Percentiles rank a stretch among this genome's conserved stretches.
phyloP scores from a whole-genome alignment of 164 flowering plant genomes.

The Sedum album region DNA sequence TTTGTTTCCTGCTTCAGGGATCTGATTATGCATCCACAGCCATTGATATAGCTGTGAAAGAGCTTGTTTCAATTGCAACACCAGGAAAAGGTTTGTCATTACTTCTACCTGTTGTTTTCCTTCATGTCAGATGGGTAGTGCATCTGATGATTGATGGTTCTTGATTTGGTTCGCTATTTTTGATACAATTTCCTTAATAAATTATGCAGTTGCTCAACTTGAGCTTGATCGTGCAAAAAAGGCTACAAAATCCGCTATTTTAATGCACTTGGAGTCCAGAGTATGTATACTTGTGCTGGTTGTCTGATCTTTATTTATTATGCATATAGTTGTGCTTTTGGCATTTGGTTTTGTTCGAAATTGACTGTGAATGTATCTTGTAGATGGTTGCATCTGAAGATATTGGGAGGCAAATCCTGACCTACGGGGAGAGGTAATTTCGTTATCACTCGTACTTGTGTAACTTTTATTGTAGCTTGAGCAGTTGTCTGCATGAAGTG shows the following conservation, averaged over 20 bases:
- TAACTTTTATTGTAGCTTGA: background rate
- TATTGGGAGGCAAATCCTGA: constrained; percentile 84
- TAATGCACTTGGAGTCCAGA: constrained; percentile 91
- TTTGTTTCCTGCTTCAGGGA: constrained; percentile 24
- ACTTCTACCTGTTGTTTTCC: no score
- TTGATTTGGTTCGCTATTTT: background rate
- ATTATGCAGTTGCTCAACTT: constrained; percentile 32
- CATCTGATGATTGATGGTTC: background rate
- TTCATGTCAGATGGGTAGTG: background rate
- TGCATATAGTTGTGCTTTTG: background rate
- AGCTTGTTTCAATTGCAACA: constrained; percentile 53
- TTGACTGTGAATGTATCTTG: constrained; percentile 8
- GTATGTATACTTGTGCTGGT: constrained; percentile 28
- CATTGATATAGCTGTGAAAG: constrained; percentile 54
- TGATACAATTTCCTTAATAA: background rate
- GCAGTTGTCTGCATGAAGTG: background rate
- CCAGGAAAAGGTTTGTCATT: constrained; percentile 49
- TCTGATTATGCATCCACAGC: constrained; percentile 50
- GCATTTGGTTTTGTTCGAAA: constrained; percentile 1
- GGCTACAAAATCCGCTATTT: constrained; percentile 69
- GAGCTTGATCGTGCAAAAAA: constrained; percentile 83
- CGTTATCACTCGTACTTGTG: background rate
- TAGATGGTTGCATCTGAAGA: constrained; percentile 90
- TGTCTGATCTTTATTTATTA: background rate
- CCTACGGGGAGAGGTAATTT: constrained; percentile 77